Conservation (phyloP, 441 rosid species). For the Gossypium davidsonii region DNA sequence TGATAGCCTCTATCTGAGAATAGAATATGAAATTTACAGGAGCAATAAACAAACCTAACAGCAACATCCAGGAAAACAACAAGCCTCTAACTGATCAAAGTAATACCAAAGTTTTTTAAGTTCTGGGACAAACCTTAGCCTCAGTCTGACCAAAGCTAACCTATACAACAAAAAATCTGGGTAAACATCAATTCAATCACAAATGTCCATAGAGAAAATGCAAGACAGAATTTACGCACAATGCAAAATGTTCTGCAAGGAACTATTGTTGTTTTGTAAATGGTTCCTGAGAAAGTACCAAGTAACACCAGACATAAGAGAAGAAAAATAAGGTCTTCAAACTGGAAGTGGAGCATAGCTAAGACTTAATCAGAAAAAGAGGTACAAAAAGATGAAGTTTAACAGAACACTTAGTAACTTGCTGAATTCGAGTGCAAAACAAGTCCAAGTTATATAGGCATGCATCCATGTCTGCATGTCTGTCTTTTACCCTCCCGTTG, state of each 20-base stretch:
- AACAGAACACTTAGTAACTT: background rate
- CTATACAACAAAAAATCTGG: constrained; percentile 36
- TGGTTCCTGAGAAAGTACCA: constrained; percentile 65
- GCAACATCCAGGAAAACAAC: background rate
- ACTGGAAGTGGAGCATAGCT: background rate
- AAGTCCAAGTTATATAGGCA: background rate
- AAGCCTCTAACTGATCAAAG: background rate
- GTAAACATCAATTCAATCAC: background rate
- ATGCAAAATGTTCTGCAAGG: constrained; percentile 91
- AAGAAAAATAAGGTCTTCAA: constrained; percentile 10
- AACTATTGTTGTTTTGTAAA: constrained; percentile 73
- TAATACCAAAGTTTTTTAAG: background rate
- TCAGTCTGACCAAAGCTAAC: constrained; percentile 83
- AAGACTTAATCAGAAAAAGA: constrained; percentile 9
- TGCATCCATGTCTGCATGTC: background rate
- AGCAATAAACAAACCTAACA: constrained; percentile 7
- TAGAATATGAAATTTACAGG: constrained; percentile 11
- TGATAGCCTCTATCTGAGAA: constrained; percentile 80
- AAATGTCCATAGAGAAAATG: constrained; percentile 12
- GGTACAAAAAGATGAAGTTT: background rate
- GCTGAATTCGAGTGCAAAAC: background rate
- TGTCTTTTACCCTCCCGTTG: background rate
- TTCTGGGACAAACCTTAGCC: constrained; percentile 66
- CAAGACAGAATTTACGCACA: constrained; percentile 35
- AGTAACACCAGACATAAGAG: constrained; percentile 6